Conservation (phyloP, 495 filamentous ascomycete species). For the Penicillium argentinense region DNA sequence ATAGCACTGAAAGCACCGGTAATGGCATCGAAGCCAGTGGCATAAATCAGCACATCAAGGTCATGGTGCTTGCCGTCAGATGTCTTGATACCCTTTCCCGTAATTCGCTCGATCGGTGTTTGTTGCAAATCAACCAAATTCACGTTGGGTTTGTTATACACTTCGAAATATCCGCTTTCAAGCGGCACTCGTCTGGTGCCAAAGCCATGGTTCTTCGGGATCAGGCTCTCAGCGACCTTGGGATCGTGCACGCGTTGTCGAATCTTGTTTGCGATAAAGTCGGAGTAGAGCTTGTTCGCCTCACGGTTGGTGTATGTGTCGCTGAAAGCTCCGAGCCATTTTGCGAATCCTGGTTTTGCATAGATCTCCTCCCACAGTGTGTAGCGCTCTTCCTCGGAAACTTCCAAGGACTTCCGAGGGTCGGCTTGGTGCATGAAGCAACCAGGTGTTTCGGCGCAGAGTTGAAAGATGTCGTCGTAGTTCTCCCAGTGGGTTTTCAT, state of each 20-base stretch:
- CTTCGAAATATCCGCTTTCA: constrained; percentile 37
- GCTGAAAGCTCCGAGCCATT: constrained; percentile 29
- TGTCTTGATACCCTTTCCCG: constrained; percentile 31
- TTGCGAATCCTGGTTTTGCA: constrained; percentile 26
- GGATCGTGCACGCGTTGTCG: constrained; percentile 28
- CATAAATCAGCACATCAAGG: constrained; percentile 42
- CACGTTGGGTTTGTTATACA: constrained; percentile 36
- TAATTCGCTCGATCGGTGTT: constrained; percentile 25
- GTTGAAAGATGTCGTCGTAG: constrained; percentile 42
- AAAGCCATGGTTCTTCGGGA: constrained; percentile 30
- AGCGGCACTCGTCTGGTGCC: constrained; percentile 29
- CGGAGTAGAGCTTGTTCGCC: constrained; percentile 25
- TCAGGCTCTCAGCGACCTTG: constrained; percentile 26
- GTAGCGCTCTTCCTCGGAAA: constrained; percentile 17
- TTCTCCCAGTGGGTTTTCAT: constrained; percentile 41
- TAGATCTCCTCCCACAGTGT: constrained; percentile 29
- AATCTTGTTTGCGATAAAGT: constrained; percentile 33
- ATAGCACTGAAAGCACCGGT: constrained; percentile 33
- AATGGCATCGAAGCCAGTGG: constrained; percentile 36
- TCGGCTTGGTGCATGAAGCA: constrained; percentile 42
- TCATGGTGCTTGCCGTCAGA: constrained; percentile 32
- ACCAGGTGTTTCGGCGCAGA: constrained; percentile 41
- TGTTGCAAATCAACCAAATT: constrained; percentile 29
- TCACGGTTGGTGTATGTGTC: constrained; percentile 26
- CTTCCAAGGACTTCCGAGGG: constrained; percentile 21